Conservation (phyloP, 1,284 basidiomycete genomes). For the Papiliotrema laurentii region DNA sequence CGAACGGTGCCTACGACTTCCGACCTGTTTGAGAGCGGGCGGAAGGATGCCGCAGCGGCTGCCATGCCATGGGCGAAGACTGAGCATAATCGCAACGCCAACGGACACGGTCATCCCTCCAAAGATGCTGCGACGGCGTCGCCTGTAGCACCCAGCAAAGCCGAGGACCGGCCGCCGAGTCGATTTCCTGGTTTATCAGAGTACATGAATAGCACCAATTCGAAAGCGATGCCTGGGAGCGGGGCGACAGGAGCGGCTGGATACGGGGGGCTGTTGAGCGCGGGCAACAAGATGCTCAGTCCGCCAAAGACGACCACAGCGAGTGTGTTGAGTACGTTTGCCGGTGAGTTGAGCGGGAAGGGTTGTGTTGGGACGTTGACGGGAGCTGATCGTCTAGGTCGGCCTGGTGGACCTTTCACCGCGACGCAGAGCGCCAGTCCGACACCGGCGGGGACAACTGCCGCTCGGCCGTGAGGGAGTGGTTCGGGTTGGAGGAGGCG, state of each 20-base stretch:
- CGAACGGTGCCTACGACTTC: conserved; percentile 30
- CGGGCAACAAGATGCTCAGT: conserved; percentile 5
- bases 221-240: conserved; percentile 8
- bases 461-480: neutral
- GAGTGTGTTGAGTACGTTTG: conserved; percentile 1
- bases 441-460: neutral
- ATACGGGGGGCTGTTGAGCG: neutral
- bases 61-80: conserved; percentile 1
- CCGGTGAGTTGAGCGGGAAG: neutral
- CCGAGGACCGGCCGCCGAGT: neutral
- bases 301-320: conserved; percentile 5
- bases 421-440: neutral
- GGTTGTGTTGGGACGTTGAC: neutral
- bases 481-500: neutral
- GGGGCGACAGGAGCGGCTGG: neutral
- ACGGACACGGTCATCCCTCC: neutral
- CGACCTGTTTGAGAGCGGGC: conserved; percentile 19
- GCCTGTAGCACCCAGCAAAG: neutral
- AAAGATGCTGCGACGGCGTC: neutral
- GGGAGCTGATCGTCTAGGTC: neutral
- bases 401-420: neutral
- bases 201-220: conserved; percentile 20
- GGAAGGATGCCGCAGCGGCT: neutral
- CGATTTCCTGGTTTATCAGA: conserved; percentile 29
- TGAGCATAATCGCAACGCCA: neutral